Percentiles rank a stretch among this genome's conserved stretches.
Conservation (phyloP, 306 rosid genomes). For the Lotus japonicus region DNA sequence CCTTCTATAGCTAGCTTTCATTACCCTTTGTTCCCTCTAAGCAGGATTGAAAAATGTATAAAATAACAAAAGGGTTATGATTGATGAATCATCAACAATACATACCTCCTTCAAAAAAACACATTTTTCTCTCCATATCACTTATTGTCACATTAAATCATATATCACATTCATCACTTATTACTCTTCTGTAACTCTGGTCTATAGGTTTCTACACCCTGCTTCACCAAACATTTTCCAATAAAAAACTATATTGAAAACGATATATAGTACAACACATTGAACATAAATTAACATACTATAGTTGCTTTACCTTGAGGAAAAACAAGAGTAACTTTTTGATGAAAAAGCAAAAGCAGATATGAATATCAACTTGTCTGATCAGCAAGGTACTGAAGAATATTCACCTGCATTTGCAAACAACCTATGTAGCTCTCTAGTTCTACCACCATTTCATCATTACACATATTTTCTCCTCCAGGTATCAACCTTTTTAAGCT, state of each 20-base stretch:
- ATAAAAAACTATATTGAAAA: not conserved
- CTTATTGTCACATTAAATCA: too few relatives aligned
- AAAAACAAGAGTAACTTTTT: not conserved
- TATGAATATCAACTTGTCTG: conserved; percentile 12
- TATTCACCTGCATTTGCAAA: conserved; percentile 66
- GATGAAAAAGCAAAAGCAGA: not conserved
- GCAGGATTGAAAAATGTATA: not conserved
- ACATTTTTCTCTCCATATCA: too few relatives aligned
- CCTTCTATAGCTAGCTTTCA: not conserved
- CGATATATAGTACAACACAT: not conserved
- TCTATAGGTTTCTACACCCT: too few relatives aligned
- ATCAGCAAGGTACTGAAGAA: conserved; percentile 45
- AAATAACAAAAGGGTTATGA: too few relatives aligned
- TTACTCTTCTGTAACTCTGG: too few relatives aligned
- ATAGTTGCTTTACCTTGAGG: not conserved
- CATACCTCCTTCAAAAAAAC: too few relatives aligned
- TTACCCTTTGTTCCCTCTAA: not conserved
- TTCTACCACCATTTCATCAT: conserved; percentile 43
- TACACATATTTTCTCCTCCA: conserved; percentile 54
- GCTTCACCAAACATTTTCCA: too few relatives aligned
- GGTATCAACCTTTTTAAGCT: conserved; percentile 49
- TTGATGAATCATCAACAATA: too few relatives aligned
- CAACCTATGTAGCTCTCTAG: conserved; percentile 57
- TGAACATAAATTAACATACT: not conserved
- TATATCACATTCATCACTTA: too few relatives aligned